Evolutionary conservation across 1,139 yeast genomes (phyloP), one percentile per base, ranked within the genome.

Genomic region (Petasospora fabianii): DNA sequence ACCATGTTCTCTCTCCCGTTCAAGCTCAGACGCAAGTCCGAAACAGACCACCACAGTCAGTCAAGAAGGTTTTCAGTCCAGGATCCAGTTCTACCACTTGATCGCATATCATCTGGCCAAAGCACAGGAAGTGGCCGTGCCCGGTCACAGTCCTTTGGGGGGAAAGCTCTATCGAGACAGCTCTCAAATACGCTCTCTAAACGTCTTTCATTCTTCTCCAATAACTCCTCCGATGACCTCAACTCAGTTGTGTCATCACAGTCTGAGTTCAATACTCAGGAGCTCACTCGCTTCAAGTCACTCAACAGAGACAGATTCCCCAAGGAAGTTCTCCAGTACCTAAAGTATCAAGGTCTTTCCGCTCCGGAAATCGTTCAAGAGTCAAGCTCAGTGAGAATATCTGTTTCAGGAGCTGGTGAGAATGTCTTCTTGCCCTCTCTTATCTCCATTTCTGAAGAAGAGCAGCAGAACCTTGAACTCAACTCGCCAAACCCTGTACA

Each of bases 381-480:
- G 33, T 22, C 38, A 1, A 12, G 30, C 1, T 6, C 30, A 2
- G 14, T 46, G 4, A 24, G 49, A 5, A 46, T 51, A 2, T 42
- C 54, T 2, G 38, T 49, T 7, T 35, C 49, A 13, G 47, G 53
- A 1, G 32, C 41, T 3, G 55, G 55, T 5, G 53, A 49, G 20
- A 45, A 43, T 21, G 47, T 51, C 8, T 51, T 51, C 26, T 24
- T 51, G 6, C 55, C 54, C 1, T 47, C 53, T 10, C 14, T 47
- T 3, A 32, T 43, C 4, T 27, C 41, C 11, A 12, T 39, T 8
- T 32, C 45, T 4, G 51, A 48, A 17, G 53, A 50, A 18, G 51
- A 44, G 19, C 46, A 44, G 14, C 42, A 34, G 14, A 42, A 44
- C 24, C 16, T 45, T 24, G 48, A 38, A 9, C 36, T 27, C 18